Conservation (phyloP, 805 yeast genomes). For the Cyberlindnera saturnus region DNA sequence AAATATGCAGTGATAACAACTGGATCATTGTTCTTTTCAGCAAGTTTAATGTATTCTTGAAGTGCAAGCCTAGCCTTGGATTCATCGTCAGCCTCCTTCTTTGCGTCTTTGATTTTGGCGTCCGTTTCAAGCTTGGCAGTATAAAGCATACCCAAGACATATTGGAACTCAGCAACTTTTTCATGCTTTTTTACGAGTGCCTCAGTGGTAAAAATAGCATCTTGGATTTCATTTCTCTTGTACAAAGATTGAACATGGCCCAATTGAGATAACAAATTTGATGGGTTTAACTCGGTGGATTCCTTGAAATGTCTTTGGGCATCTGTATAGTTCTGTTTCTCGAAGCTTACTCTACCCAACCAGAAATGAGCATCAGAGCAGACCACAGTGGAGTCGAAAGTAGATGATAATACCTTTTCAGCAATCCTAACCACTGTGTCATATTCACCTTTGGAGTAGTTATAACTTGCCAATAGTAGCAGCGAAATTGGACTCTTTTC, state of each 20-base stretch:
- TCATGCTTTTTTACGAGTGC: constrained; percentile 59
- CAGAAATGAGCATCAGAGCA: constrained; percentile 69
- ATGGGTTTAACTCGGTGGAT: constrained; percentile 59
- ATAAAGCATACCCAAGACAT: constrained; percentile 70
- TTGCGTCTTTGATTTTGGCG: neutral
- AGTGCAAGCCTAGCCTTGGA: constrained; percentile 55
- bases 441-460: constrained; percentile 61
- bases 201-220: constrained; percentile 83
- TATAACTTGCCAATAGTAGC: constrained; percentile 61
- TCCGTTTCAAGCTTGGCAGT: constrained; percentile 27
- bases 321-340: constrained; percentile 50
- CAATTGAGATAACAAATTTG: constrained; percentile 61
- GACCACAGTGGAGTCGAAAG: constrained; percentile 34
- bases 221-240: constrained; percentile 66
- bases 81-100: constrained; percentile 4
- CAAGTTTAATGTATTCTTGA: constrained; percentile 63
- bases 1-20: constrained; percentile 59
- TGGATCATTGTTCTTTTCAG: constrained; percentile 53
- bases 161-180: constrained; percentile 66
- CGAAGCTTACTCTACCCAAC: constrained; percentile 76
- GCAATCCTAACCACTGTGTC: constrained; percentile 53
- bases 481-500: constrained; percentile 56
- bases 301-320: constrained; percentile 72
- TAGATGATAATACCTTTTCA: constrained; percentile 37
- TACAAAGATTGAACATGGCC: constrained; percentile 86